A percentile compares a stretch with the other conserved stretches of the same genome.
Evolutionary conservation across 2,329 filamentous ascomycete species (phyloP).

Genomic region (Plectosphaerella cucumerina): DNA sequence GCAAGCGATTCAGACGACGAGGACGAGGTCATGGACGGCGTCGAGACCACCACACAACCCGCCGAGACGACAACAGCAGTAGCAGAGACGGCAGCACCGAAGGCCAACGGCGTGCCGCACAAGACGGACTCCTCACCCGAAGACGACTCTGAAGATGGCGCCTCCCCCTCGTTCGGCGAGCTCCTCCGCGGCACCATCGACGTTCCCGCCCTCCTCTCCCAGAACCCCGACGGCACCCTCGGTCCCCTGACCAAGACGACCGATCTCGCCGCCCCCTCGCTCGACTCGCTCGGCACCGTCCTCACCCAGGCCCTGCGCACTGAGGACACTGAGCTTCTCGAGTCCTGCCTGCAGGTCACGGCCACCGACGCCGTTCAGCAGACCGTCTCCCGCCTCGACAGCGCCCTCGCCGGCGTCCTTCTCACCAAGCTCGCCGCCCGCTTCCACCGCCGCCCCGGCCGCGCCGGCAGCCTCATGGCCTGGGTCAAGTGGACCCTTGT

Average conservation of each 20-base stretch:
- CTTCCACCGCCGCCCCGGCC: slow-evolving; percentile 80
- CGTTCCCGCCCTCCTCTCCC: slow-evolving; percentile 59
- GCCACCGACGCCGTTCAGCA: slow-evolving; percentile 75
- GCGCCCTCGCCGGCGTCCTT: slow-evolving; percentile 71
- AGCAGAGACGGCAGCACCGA: slow-evolving; percentile 12
- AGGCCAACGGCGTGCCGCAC: slow-evolving; percentile 7
- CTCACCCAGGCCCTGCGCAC: slow-evolving; percentile 89
- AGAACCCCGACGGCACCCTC: slow-evolving; percentile 17
- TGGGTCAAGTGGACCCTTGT: slow-evolving; percentile 97
- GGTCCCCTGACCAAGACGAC: slow-evolving; percentile 33
- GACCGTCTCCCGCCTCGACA: slow-evolving; percentile 88
- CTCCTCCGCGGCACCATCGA: slow-evolving; percentile 75
- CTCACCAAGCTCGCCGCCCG: slow-evolving; percentile 82
- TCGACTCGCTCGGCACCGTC: slow-evolving; percentile 85
- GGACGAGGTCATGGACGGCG: slow-evolving; percentile 14
- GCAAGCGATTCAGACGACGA: slow-evolving; percentile 39
- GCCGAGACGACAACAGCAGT: slow-evolving; percentile 16
- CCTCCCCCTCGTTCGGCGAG: slow-evolving; percentile 75
- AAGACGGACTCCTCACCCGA: slow-evolving; percentile 3
- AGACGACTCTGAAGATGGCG: slow-evolving; percentile 35
- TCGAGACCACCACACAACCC: slow-evolving; percentile 5
- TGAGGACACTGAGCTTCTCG: slow-evolving; percentile 83
- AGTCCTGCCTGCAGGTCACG: slow-evolving; percentile 82
- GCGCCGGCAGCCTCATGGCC: slow-evolving; percentile 83
- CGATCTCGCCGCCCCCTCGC: slow-evolving; percentile 58